A percentile compares a stretch with the other conserved stretches of the same genome.
Conservation (phyloP, 1,139 yeast genomes). For the Debaryomycetaceae sp. region DNA sequence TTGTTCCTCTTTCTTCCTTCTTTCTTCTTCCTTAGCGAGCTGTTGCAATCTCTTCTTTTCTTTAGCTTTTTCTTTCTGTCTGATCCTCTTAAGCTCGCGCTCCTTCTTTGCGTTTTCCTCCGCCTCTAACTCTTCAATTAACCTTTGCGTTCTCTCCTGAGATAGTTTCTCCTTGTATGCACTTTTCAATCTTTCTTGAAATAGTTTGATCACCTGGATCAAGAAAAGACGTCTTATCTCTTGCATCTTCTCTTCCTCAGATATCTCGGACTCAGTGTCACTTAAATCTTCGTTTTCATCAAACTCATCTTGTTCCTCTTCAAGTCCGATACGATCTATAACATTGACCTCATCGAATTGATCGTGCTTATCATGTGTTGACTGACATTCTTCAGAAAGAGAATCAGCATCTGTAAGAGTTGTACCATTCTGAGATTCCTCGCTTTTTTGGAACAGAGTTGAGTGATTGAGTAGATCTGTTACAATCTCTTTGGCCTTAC, state of each 20-base stretch:
- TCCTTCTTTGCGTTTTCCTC: conserved; percentile 69
- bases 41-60: conserved; percentile 73
- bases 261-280: conserved; percentile 42
- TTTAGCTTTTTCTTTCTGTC: conserved; percentile 72
- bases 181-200: conserved; percentile 66
- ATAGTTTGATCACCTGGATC: conserved; percentile 66
- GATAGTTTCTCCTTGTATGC: conserved; percentile 75
- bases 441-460: too few species aligned
- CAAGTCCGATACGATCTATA: conserved; percentile 27
- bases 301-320: conserved; percentile 30
- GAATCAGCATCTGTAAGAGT: too few species aligned
- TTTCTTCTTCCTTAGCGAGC: conserved; percentile 74
- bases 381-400: too few species aligned
- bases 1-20: conserved; percentile 57
- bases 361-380: too few species aligned
- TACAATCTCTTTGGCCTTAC: conserved; percentile 5
- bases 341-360: conserved; percentile 21
- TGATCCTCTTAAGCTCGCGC: conserved; percentile 65
- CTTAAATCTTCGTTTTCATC: conserved; percentile 29
- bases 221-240: conserved; percentile 78
- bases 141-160: conserved; percentile 66
- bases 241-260: conserved; percentile 65
- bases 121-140: conserved; percentile 76
- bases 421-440: too few species aligned
- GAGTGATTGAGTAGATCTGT: too few species aligned